These are phyloP conservation scores for Entoloma clypeatum DNA, from an alignment of 1,284 basidiomycete genomes.

Conservation along the genomic window DNA sequence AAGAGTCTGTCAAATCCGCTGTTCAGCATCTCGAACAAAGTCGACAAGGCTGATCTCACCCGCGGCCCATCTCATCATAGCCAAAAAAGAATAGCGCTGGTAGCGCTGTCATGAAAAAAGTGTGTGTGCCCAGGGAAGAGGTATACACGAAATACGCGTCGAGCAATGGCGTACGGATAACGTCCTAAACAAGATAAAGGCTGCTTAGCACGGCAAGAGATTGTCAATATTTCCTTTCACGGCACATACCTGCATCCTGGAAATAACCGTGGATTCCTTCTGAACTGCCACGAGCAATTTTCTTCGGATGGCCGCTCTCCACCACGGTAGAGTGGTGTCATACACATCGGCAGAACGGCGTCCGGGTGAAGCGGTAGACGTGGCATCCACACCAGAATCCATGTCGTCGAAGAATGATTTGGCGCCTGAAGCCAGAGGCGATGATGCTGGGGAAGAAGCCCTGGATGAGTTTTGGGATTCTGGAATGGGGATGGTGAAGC, in stretches of 20 bases:
- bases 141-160: conserved; percentile 92
- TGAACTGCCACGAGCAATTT: conserved; percentile 56
- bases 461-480: conserved; percentile 18
- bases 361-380: conserved; percentile 16
- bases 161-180: conserved; percentile 64
- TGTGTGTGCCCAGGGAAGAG: conserved; percentile 87
- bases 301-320: conserved; percentile 65
- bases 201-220: neutral
- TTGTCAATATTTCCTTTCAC: conserved; percentile 16
- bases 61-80: conserved; percentile 63
- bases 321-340: conserved; percentile 56
- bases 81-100: conserved; percentile 91
- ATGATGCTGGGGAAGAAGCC: conserved; percentile 17
- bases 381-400: neutral
- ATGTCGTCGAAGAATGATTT: conserved; percentile 4
- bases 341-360: conserved; percentile 53
- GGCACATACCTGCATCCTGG: conserved; percentile 71
- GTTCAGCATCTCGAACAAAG: neutral
- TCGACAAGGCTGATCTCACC: conserved; percentile 44
- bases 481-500: conserved; percentile 17
- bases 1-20: conserved; percentile 46
- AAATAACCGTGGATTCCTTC: conserved; percentile 65
- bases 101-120: conserved; percentile 90
- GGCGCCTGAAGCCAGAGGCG: conserved; percentile 9
- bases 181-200: conserved; percentile 35